These are phyloP conservation scores for Fusarium dimerum DNA, from an alignment of 2,329 filamentous ascomycete species.

Conservation along the genomic window DNA sequence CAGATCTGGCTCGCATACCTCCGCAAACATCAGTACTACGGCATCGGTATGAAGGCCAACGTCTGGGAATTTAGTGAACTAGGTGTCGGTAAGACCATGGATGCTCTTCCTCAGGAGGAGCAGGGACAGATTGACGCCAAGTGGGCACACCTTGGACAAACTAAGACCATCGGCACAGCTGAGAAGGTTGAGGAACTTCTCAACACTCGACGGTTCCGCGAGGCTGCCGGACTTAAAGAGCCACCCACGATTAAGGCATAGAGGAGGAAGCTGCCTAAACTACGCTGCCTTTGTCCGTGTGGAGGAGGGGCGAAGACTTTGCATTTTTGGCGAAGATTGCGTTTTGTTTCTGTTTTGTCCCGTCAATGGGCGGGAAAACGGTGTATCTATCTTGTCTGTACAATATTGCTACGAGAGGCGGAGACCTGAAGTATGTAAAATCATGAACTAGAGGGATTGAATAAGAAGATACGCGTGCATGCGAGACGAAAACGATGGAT, in stretches of 20 bases:
- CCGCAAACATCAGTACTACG: constrained; percentile 88
- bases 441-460: constrained; percentile 11
- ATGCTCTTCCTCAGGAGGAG: constrained; percentile 21
- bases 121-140: constrained; percentile 45
- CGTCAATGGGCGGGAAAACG: not conserved
- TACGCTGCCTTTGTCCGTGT: not conserved
- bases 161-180: constrained; percentile 49
- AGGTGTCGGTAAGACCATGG: constrained; percentile 43
- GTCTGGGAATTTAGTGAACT: constrained; percentile 83
- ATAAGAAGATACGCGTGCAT: too few relatives aligned
- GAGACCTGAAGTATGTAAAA: constrained; percentile 23
- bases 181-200: constrained; percentile 61
- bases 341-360: constrained; percentile 7
- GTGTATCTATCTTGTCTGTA: constrained; percentile 26
- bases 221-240: constrained; percentile 33
- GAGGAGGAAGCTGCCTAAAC: not conserved
- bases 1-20: constrained; percentile 92
- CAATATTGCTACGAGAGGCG: constrained; percentile 20
- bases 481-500: too few relatives aligned
- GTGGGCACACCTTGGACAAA: constrained; percentile 58
- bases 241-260: constrained; percentile 23
- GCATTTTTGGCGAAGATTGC: constrained; percentile 4
- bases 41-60: constrained; percentile 99
- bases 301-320: not conserved
- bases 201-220: constrained; percentile 50